Base-by-base conservation (phyloP, 352 stramenopile genomes). In the Globisporangium cylindrosporum region DNA sequence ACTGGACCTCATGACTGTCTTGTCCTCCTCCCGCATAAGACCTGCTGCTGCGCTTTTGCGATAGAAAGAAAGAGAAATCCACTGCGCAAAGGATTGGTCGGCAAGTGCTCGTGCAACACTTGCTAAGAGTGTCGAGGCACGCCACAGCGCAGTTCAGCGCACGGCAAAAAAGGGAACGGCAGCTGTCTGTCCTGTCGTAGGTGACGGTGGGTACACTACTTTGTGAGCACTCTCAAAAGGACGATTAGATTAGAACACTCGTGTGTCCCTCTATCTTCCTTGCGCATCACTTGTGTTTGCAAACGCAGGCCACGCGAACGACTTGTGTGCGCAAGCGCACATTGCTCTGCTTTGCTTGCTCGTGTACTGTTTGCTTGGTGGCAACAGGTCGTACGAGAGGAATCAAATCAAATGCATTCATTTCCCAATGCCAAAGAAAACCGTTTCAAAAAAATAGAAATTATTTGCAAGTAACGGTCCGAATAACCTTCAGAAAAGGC, bases 41-140 rank as follows among this genome's bases (percentile, higher is more conserved):
- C 43, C 43, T 51, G 43, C 18, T 51, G 43, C 18, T 46, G 38
- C 38, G 36, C 12, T 18, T 51, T 7, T 51, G 29, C 24, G 49
- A 56, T 32, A 56, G 49, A 56, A 56, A 32, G 49, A 56, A 56
- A 24, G 5, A 25, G 49, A 56, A 56, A 56, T 56, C 22, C 22
- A 56, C 8, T 27, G 8, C 2, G n/a, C 22, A 32, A 56, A 56
- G 49, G 49, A 56, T 10, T 56, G 49, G 22, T 29, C 25, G 46
- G 46, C 8, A 4, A 10, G 10, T 56, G 49, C 18, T 20, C n/a
- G 32, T 29, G 49, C 41, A 49, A n/a, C 41, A 49, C 15, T 49
- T 9, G 4, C 43, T 4, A 24, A 2, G 15, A 24, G 43, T 51
- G 43, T 51, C 43, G 43, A 51, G 43, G 41, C 15, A 49, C 41